Percentiles rank a stretch among this genome's conserved stretches.
Evolutionary conservation across 169 alveolate genomes (phyloP).

Genomic region (Eimeria maxima): DNA sequence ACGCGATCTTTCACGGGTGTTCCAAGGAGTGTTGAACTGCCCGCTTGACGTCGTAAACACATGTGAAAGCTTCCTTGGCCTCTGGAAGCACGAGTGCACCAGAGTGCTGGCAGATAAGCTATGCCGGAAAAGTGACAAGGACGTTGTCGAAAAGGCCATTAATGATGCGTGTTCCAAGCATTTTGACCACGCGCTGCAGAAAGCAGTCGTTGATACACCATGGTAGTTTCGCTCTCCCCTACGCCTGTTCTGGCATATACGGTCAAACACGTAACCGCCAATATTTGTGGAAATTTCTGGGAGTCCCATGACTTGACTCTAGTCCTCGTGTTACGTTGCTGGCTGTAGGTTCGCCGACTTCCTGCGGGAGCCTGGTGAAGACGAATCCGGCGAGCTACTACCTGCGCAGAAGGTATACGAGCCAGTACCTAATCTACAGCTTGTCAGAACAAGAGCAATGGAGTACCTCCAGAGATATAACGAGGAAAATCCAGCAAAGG

Average conservation of each 20-base stretch:
- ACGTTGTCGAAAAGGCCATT: conserved; percentile 87
- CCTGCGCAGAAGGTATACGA: conserved; percentile 93
- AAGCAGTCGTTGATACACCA: conserved; percentile 33
- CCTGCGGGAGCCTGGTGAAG: conserved; percentile 90
- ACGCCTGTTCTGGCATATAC: conserved; percentile 89
- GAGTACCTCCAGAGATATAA: conserved; percentile 94
- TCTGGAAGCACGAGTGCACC: conserved; percentile 98
- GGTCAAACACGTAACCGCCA: conserved; percentile 85
- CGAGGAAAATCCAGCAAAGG: conserved; percentile 94
- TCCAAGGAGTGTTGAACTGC: conserved; percentile 94
- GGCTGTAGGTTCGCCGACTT: conserved; percentile 89
- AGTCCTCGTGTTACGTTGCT: conserved; percentile 18
- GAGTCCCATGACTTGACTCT: background rate
- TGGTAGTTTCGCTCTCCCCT: conserved; percentile 86
- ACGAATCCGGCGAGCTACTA: conserved; percentile 91
- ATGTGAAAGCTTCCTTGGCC: conserved; percentile 87
- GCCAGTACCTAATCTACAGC: conserved; percentile 82
- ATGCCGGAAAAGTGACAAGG: conserved; percentile 94
- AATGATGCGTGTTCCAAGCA: conserved; percentile 89
- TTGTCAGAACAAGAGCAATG: conserved; percentile 90
- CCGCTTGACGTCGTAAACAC: conserved; percentile 88
- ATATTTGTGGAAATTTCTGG: background rate
- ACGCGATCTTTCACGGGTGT: conserved; percentile 98
- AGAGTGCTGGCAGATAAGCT: conserved; percentile 98
- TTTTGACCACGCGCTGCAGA: conserved; percentile 89